These are phyloP conservation scores for Logfia minima DNA, from an alignment of 129 eudicot species.

Conservation along the genomic window DNA sequence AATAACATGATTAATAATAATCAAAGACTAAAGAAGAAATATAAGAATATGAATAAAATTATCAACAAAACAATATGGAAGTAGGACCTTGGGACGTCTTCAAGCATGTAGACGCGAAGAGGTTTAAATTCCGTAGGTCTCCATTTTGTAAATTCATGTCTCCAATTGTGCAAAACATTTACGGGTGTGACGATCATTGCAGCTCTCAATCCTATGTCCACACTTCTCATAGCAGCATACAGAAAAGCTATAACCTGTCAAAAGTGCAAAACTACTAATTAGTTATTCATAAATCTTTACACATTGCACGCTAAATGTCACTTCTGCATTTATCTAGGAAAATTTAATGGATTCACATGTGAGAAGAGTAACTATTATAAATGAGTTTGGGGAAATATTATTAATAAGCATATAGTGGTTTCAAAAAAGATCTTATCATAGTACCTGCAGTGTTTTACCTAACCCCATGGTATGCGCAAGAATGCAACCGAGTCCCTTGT, in stretches of 20 bases:
- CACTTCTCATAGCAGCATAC: slow-evolving; percentile 92
- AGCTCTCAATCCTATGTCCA: slow-evolving; percentile 75
- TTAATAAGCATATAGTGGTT: background rate
- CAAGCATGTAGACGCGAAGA: slow-evolving; percentile 85
- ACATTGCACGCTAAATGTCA: background rate
- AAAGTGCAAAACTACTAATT: slow-evolving; percentile 19
- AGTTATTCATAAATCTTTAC: slow-evolving; percentile 10
- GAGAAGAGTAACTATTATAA: background rate
- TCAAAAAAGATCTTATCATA: slow-evolving; percentile 9
- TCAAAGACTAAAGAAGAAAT: background rate
- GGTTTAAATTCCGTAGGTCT: slow-evolving; percentile 80
- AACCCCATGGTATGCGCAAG: slow-evolving; percentile 99
- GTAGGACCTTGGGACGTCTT: slow-evolving; percentile 80
- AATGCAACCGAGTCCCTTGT: slow-evolving; percentile 97
- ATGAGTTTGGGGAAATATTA: background rate
- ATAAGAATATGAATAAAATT: background rate
- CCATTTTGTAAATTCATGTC: slow-evolving; percentile 88
- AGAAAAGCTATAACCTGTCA: slow-evolving; percentile 83
- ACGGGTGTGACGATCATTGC: slow-evolving; percentile 92
- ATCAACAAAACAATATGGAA: background rate
- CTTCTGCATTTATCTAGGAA: background rate
- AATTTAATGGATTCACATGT: background rate
- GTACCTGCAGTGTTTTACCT: slow-evolving; percentile 98
- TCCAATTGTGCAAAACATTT: slow-evolving; percentile 95
- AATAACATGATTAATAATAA: background rate